Conservation (phyloP, 1,284 basidiomycete genomes). For the Xanthoconium separans region DNA sequence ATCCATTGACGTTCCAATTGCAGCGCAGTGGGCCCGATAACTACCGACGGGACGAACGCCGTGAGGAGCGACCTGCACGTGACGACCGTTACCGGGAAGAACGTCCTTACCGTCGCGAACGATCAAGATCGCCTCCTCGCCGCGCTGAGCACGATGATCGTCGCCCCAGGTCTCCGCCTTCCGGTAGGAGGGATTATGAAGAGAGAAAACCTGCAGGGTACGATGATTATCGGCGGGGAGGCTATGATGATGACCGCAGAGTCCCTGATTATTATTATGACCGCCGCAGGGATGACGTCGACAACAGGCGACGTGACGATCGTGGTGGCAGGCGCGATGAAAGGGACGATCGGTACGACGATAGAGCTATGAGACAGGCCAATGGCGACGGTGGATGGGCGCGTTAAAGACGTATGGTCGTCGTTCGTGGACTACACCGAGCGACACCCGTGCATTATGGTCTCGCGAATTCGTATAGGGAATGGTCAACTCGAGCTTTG, state of each 20-base stretch:
- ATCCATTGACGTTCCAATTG: conserved; percentile 11
- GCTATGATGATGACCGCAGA: conserved; percentile 70
- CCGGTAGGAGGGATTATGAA: conserved; percentile 65
- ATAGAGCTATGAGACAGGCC: conserved; percentile 64
- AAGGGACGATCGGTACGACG: conserved; percentile 74
- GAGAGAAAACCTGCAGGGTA: conserved; percentile 83
- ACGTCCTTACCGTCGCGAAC: conserved; percentile 61
- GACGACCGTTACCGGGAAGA: conserved; percentile 61
- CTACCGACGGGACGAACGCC: conserved; percentile 65
- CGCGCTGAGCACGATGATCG: conserved; percentile 66
- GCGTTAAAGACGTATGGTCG: conserved; percentile 49
- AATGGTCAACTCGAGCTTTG: conserved; percentile 40
- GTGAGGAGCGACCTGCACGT: conserved; percentile 53
- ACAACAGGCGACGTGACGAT: conserved; percentile 65
- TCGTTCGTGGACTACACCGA: conserved; percentile 40
- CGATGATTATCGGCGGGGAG: conserved; percentile 76
- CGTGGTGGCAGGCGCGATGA: conserved; percentile 65
- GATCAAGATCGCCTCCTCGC: conserved; percentile 71
- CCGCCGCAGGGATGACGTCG: conserved; percentile 69
- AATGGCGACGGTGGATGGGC: conserved; percentile 74
- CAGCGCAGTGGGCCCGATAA: conserved; percentile 71
- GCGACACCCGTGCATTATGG: conserved; percentile 45
- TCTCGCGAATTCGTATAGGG: conserved; percentile 39
- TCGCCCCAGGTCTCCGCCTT: conserved; percentile 76
- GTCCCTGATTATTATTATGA: conserved; percentile 76